phyloP scores from a whole-genome alignment of 768 basidiomycete genomes.

The Rhodotorula sphaerocarpa region DNA sequence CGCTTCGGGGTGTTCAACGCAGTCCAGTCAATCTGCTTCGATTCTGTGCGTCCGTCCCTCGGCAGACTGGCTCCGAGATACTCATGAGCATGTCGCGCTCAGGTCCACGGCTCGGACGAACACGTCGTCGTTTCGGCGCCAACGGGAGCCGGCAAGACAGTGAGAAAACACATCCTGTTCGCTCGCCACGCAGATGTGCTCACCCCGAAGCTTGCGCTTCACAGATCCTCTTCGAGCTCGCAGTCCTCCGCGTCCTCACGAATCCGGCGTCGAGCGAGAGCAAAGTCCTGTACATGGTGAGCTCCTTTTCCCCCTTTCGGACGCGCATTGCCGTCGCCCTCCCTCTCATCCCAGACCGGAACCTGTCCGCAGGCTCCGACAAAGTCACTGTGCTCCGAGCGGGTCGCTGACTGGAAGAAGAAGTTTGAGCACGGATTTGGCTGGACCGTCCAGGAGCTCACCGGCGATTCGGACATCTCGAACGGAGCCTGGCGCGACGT shows the following conservation, averaged over 20 bases:
- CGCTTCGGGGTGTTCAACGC: constrained; percentile 86
- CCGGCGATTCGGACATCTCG: constrained; percentile 70
- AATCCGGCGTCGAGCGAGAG: constrained; percentile 26
- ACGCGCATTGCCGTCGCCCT: background rate
- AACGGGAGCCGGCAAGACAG: constrained; percentile 90
- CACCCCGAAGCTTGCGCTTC: too few relatives aligned
- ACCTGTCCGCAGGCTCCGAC: constrained; percentile 17
- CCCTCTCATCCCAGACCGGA: constrained; percentile 51
- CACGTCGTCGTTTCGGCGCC: constrained; percentile 57
- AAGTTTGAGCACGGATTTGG: constrained; percentile 74
- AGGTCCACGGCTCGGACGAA: constrained; percentile 41
- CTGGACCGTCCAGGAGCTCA: constrained; percentile 77
- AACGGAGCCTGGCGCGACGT: constrained; percentile 66
- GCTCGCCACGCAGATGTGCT: too few relatives aligned
- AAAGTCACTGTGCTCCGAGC: constrained; percentile 81
- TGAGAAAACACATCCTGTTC: background rate
- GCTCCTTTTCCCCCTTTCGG: constrained; percentile 56
- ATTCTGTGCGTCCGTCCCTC: constrained; percentile 56
- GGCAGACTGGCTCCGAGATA: constrained; percentile 45
- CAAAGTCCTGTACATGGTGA: constrained; percentile 71
- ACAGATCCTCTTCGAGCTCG: constrained; percentile 74
- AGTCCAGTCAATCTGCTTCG: constrained; percentile 75
- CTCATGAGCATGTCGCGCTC: too few relatives aligned
- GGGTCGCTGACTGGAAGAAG: constrained; percentile 67
- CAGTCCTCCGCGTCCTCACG: constrained; percentile 66